A percentile compares a stretch with the other conserved stretches of the same genome.
Evolutionary conservation across 306 rosid genomes (phyloP).

Genomic region (Quercus glauca): DNA sequence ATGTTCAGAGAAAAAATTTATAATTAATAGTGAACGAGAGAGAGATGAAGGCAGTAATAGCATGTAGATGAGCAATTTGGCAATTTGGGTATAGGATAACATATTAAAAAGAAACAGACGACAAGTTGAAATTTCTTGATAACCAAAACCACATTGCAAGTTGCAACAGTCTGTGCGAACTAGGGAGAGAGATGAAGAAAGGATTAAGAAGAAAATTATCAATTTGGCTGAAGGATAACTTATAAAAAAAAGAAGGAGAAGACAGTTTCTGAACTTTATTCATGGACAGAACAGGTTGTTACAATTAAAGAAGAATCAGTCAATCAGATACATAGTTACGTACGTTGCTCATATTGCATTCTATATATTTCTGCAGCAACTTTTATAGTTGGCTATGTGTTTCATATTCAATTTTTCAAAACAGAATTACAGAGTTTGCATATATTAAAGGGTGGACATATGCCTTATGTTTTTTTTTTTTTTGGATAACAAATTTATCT

Average conservation of each 20-base stretch:
- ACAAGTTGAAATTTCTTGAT: background rate
- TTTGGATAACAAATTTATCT: background rate
- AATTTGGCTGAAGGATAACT: background rate
- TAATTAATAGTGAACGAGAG: too few relatives aligned
- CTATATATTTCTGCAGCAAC: background rate
- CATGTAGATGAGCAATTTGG: background rate
- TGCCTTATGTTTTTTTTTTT: background rate
- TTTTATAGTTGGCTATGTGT: too few relatives aligned
- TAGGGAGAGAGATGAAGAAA: background rate
- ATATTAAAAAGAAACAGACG: background rate
- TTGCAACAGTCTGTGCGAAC: background rate
- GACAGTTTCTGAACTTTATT: background rate
- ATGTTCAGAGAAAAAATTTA: too few relatives aligned
- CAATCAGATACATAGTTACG: background rate
- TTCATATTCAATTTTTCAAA: too few relatives aligned
- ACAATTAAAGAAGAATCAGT: background rate
- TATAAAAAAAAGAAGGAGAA: background rate
- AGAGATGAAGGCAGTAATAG: too few relatives aligned
- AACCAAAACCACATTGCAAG: background rate
- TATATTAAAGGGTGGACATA: background rate
- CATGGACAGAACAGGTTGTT: background rate
- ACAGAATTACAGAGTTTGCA: too few relatives aligned
- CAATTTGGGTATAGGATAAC: conserved; percentile 1
- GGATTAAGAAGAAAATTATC: background rate
- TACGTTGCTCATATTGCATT: background rate